Evolutionary conservation across 345 rosid species (phyloP).

Genomic region (Tarenaya hassleriana): DNA sequence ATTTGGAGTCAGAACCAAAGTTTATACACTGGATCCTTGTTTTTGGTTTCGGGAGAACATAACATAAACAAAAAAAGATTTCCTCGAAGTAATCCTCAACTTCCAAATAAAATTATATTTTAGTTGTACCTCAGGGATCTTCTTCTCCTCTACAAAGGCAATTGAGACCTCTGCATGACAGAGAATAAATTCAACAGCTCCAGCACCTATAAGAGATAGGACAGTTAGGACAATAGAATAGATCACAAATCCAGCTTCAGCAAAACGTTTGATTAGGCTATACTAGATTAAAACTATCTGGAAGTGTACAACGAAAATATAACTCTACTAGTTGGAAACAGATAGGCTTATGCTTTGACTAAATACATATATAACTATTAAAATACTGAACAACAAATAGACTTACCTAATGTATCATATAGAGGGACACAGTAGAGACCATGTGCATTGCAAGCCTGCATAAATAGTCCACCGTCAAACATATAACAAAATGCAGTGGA

Average conservation of each 20-base stretch:
- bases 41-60: no score
- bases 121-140: constrained; percentile 58
- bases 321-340: neutral
- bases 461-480: constrained; percentile 16
- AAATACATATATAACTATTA: neutral
- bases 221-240: no score
- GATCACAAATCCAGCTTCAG: no score
- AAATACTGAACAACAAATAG: neutral
- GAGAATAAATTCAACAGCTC: constrained; percentile 66
- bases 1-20: neutral
- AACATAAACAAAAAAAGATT: neutral
- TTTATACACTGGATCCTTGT: no score
- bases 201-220: constrained; percentile 41
- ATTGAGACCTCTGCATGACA: constrained; percentile 71
- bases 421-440: constrained; percentile 78
- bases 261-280: no score
- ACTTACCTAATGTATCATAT: constrained; percentile 76
- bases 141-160: constrained; percentile 72
- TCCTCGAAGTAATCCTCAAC: neutral
- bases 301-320: neutral
- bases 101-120: neutral
- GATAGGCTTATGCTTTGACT: neutral
- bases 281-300: neutral
- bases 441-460: constrained; percentile 92
- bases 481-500: constrained; percentile 4